phyloP scores from a whole-genome alignment of 345 rosid genomes.

The Populus tremula region DNA sequence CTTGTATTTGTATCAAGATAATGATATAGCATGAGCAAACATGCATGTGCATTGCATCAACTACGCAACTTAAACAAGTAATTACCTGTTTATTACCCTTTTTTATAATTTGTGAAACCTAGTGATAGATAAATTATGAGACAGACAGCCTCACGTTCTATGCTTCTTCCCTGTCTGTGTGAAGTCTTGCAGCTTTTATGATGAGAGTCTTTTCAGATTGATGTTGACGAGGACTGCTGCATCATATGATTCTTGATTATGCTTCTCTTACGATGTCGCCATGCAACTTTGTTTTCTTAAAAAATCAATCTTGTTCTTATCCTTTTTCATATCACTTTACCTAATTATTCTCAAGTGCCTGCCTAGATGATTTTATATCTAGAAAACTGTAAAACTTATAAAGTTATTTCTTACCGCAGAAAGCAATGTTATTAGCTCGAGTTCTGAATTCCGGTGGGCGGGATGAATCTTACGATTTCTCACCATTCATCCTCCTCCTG shows the following conservation, averaged over 20 bases:
- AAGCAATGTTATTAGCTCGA: no score
- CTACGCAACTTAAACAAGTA: no score
- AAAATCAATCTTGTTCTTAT: not conserved
- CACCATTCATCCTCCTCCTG: no score
- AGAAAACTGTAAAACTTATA: no score
- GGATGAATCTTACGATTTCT: no score
- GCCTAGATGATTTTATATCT: no score
- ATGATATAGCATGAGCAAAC: no score
- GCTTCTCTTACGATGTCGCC: not conserved
- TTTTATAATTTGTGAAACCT: not conserved
- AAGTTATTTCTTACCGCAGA: not conserved
- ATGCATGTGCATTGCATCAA: no score
- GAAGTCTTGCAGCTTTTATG: not conserved
- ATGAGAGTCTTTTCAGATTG: not conserved
- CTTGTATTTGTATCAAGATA: no score
- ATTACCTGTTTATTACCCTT: no score
- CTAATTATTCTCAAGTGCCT: no score
- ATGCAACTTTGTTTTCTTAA: not conserved
- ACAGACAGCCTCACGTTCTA: not conserved
- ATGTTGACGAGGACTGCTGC: not conserved
- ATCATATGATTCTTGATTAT: not conserved
- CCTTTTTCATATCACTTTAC: not conserved
- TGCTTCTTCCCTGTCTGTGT: not conserved
- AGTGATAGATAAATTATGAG: not conserved
- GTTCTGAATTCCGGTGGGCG: no score